Evolutionary conservation across 257 asterid genomes (phyloP), one percentile per base, ranked within the genome.

Genomic region (Nicotiana knightiana): DNA sequence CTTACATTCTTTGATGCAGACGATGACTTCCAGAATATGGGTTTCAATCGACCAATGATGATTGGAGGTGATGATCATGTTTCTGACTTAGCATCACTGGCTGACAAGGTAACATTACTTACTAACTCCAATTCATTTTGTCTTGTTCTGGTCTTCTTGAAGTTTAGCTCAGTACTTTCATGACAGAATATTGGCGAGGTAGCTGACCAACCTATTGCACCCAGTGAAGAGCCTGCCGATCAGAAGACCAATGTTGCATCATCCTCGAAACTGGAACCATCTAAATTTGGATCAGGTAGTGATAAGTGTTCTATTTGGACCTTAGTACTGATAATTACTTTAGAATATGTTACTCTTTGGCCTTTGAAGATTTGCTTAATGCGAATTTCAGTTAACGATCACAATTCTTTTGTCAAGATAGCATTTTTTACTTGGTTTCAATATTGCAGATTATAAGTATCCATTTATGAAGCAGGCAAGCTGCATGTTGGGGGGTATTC

Each of bases 401-500:
- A 8, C 26, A 13, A 24, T 26, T 3, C 0, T 26, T 73, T 73
- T 73, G 43, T 73, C 2, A 73, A 7, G 39, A 13, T 48, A 6
- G 24, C 43, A 26, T 7, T 2, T 73, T 32, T 66, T 54, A 2
- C 6, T 85, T 37, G 17, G 35, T 48, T 68, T 30, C 18, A 3
- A 43, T 57, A 66, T 6, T 83, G 82, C 97, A 95, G 98, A 88
- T 85, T 80, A 73, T 73, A 86, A 90, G 71, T 84, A 93, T 84
- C 93, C 98, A 55, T 93, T 89, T 83, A 71, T 88, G 83, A 90
- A 91, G 83, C 86, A 92, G 78, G 94, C 98, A 12, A 94, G 94
- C 79, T 91, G 85, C 4, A 91, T 94, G 98, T 75, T 94, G 94
- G 97, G 94, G 64, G 85, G 90, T 89, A 84, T 92, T 81, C 91